Evolutionary conservation across 2,329 filamentous ascomycete genomes (phyloP), one percentile per base, ranked within the genome.

Genomic region (Cladosporium oxysporum): DNA sequence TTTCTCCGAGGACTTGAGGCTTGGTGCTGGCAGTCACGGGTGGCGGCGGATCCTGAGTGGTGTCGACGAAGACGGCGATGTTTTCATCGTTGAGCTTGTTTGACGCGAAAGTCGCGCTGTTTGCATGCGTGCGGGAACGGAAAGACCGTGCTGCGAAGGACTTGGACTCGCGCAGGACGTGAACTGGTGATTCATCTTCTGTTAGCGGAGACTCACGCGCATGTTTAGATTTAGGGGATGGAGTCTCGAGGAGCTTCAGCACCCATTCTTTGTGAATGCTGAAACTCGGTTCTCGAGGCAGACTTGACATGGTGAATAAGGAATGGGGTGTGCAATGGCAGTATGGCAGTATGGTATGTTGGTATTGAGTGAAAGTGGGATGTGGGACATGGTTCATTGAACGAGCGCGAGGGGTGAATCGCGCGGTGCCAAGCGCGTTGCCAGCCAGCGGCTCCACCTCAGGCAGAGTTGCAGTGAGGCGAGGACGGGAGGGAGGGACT

Each of bases 81-180:
- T 77, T 77, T 67, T 77, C 75, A 60, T 76, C 75, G 68, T 76
- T 73, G 44, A 69, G 70, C 16, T 64, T 65, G 66, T 62, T 69
- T 16, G 72, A 69, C 7, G 74, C 70, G 12, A 75, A 68, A 21
- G 74, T 73, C 29, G 77, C 66, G 50, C 69, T 74, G 58, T 70
- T 68, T 35, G 65, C 69, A 10, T 72, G 72, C n/a, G 69, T 66
- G 58, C 75, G 73, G 21, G 76, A 77, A 44, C 71, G 74, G 37
- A 71, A 73, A 3, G 76, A 78, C 37, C 75, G 75, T n/a, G 74
- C 76, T 3, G 75, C 71, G 64, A 77, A 77, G 8, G 75, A 77
- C 57, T 73, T 76, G n/a, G 76, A 74, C 60, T 71, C 74, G 60
- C 76, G 75, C 23, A 78, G 73, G 44, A 78, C 75, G 65, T 78